A percentile compares a stretch with the other conserved stretches of the same genome.
phyloP scores from a whole-genome alignment of 441 rosid genomes.

The Adansonia grandidieri region DNA sequence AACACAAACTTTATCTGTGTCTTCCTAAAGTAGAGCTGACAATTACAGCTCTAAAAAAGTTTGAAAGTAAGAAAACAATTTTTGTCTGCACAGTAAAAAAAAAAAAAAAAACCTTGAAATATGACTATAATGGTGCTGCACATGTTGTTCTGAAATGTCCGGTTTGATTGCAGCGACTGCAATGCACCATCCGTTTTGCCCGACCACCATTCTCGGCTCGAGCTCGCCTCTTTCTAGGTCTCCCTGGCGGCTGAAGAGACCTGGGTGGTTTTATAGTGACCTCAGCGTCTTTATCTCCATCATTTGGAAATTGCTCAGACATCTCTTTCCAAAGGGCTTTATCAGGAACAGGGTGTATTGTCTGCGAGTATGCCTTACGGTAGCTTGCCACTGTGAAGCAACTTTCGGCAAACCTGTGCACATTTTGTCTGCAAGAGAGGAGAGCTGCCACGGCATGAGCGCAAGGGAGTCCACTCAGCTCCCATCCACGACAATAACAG shows the following conservation, averaged over 20 bases:
- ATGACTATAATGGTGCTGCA: conserved; percentile 51
- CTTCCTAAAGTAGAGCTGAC: conserved; percentile 14
- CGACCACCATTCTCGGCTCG: conserved; percentile 49
- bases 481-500: conserved; percentile 65
- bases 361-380: conserved; percentile 53
- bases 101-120: not conserved
- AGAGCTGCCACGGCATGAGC: conserved; percentile 64
- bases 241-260: conserved; percentile 38
- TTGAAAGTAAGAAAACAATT: not conserved
- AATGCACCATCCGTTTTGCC: conserved; percentile 55
- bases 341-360: conserved; percentile 67
- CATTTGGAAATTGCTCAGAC: conserved; percentile 29
- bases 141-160: conserved; percentile 75
- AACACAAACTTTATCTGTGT: not conserved
- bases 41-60: conserved; percentile 7
- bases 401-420: conserved; percentile 52
- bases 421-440: conserved; percentile 53
- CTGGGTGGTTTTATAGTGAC: conserved; percentile 49
- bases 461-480: conserved; percentile 57
- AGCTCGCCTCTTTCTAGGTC: conserved; percentile 54
- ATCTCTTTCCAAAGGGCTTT: conserved; percentile 51
- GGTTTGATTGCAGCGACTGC: conserved; percentile 64
- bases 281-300: conserved; percentile 24
- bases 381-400: conserved; percentile 61
- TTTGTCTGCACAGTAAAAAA: conserved; percentile 20